A percentile compares a stretch with the other conserved stretches of the same genome.
These are phyloP conservation scores for Macrocybe gigantea DNA, from an alignment of 768 basidiomycete genomes.

Conservation along the genomic window DNA sequence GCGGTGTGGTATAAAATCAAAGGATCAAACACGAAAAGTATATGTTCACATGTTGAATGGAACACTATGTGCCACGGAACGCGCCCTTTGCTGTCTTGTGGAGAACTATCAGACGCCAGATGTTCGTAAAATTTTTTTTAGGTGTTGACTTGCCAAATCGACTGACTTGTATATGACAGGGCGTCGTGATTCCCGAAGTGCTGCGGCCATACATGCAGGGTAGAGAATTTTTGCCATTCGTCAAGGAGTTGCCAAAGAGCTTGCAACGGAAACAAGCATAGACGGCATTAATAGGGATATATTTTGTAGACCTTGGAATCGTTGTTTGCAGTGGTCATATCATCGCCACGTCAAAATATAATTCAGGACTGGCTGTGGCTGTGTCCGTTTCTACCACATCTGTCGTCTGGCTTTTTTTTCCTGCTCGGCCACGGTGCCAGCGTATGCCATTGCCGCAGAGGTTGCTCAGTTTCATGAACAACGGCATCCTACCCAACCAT, in stretches of 20 bases:
- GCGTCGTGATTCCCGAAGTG: conserved; percentile 83
- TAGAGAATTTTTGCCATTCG: conserved; percentile 81
- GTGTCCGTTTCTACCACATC: conserved; percentile 17
- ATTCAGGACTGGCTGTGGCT: conserved; percentile 11
- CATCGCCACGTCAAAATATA: not conserved
- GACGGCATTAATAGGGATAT: not conserved
- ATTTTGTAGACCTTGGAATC: not conserved
- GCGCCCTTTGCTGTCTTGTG: conserved; percentile 94
- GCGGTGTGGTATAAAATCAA: conserved; percentile 84
- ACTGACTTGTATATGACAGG: conserved; percentile 41
- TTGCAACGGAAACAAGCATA: conserved; percentile 65
- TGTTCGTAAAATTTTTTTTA: conserved; percentile 37
- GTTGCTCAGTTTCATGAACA: conserved; percentile 17
- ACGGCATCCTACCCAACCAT: conserved; percentile 35
- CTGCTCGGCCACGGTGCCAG: not conserved
- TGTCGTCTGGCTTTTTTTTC: conserved; percentile 4
- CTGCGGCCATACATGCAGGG: conserved; percentile 96
- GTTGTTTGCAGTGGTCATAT: not conserved
- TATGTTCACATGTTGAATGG: conserved; percentile 99
- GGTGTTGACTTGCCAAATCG: conserved; percentile 2
- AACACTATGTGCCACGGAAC: conserved; percentile 94
- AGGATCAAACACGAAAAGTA: conserved; percentile 85
- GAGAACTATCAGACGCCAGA: conserved; percentile 98
- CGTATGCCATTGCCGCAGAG: conserved; percentile 6
- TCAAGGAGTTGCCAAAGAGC: conserved; percentile 74